Evolutionary conservation across 2,329 filamentous ascomycete genomes (phyloP).

Genomic region (Pseudocercospora vitis): DNA sequence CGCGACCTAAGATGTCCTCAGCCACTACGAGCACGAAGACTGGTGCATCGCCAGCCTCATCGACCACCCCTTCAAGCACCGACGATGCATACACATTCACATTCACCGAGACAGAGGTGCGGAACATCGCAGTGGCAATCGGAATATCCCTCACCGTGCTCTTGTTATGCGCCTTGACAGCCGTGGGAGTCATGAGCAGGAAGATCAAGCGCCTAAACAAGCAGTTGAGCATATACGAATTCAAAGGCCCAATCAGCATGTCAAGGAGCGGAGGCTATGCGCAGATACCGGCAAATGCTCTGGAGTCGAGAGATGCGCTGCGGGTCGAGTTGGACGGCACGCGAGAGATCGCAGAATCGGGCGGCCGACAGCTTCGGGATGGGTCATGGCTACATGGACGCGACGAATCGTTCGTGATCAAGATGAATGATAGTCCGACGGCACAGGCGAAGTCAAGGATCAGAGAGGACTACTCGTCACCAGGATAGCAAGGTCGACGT

Average conservation of each 20-base stretch:
- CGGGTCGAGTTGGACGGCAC: neutral
- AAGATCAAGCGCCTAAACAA: constrained; percentile 15
- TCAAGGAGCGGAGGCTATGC: neutral
- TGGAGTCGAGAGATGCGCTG: neutral
- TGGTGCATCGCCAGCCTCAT: neutral
- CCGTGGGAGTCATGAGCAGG: constrained; percentile 17
- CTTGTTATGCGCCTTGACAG: constrained; percentile 16
- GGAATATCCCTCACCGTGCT: constrained; percentile 20
- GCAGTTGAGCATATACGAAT: constrained; percentile 8
- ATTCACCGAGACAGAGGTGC: constrained; percentile 18
- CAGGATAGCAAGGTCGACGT: neutral
- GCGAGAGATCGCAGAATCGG: neutral
- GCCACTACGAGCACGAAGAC: constrained; percentile 5
- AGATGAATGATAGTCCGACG: neutral
- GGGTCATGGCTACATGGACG: neutral
- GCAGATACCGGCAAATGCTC: neutral
- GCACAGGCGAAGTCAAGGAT: neutral
- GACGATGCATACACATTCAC: constrained; percentile 19
- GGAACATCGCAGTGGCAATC: constrained; percentile 17
- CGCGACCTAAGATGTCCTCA: constrained; percentile 3
- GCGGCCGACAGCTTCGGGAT: neutral
- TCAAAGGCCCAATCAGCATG: neutral
- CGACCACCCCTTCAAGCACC: constrained; percentile 1
- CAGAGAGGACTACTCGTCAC: neutral
- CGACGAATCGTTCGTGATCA: constrained; percentile 1